Base-by-base conservation (phyloP, 73 alveolate species). In the Durusdinium trenchii region DNA sequence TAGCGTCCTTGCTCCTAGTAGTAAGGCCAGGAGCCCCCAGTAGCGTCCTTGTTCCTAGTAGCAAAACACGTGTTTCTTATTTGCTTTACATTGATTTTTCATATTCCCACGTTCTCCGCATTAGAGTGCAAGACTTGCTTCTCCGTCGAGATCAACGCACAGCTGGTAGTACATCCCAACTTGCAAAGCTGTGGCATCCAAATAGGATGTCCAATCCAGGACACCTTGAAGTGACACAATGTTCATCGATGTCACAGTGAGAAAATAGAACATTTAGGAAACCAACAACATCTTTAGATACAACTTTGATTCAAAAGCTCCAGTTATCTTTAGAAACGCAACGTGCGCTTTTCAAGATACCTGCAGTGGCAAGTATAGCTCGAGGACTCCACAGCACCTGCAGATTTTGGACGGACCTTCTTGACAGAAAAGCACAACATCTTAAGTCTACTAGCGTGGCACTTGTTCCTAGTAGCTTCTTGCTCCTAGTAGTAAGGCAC, bases 81-180 rank as follows among this genome's bases (percentile, higher is more conserved):
- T 35, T 64, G 42, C 6, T 38, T 6, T 23, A 18, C 9, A 28
- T 23, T 6, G 6, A 64, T 64, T 32, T 10, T 64, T 12, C 69
- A 16, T 57, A 23, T 12, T 23, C 12, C 12, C 12, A 57, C 12
- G 23, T 16, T 23, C 12, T 23, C 69, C 23, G 69, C 69, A 57
- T 16, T 23, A 3, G 60, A 10, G 2, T 40, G 87, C 87, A 40
- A n/a, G 23, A 14, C 57, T 9, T 30, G 69, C 69, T 5, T 40
- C 91, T 30, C 91, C 91, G 30, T 81, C 91, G 9, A 81, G 28
- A 35, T 81, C 91, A 45, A 81, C 69, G 67, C 91, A 81, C 32
- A 81, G 91, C 91, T 40, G 45, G 91, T 81, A 81, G 67, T 81
- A 54, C 48, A 47, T 18, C 45, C 91, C 91, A 6, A 54, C 91